A percentile compares a stretch with the other conserved stretches of the same genome.
These are phyloP conservation scores for Fereydounia khargensis DNA, from an alignment of 1,284 basidiomycete species.

Conservation along the genomic window DNA sequence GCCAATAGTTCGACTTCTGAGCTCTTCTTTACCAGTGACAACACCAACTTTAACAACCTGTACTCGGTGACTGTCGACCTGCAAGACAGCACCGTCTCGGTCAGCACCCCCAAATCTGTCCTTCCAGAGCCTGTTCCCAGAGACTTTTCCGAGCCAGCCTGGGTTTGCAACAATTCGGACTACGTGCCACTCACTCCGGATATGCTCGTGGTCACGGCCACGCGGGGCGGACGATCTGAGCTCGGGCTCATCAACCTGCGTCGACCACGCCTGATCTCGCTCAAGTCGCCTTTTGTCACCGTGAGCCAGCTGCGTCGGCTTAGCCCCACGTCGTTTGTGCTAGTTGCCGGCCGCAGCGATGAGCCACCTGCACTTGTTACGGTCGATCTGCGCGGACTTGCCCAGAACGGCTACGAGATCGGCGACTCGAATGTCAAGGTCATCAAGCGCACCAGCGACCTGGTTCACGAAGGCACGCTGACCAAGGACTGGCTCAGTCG, in stretches of 20 bases:
- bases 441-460: slow-evolving; percentile 24
- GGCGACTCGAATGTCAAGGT: slow-evolving; percentile 10
- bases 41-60: slow-evolving; percentile 70
- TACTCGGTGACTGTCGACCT: slow-evolving; percentile 60
- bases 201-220: slow-evolving; percentile 23
- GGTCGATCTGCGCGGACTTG: slow-evolving; percentile 19
- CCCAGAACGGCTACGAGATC: slow-evolving; percentile 5
- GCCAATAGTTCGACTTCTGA: slow-evolving; percentile 57
- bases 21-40: slow-evolving; percentile 70
- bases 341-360: slow-evolving; percentile 15
- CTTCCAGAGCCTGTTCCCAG: slow-evolving; percentile 61
- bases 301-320: slow-evolving; percentile 20
- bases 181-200: slow-evolving; percentile 28
- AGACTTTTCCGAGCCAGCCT: slow-evolving; percentile 67
- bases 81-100: slow-evolving; percentile 24
- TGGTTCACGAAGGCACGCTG: slow-evolving; percentile 22
- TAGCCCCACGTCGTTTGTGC: slow-evolving; percentile 16
- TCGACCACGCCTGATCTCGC: slow-evolving; percentile 13
- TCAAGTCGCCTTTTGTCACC: slow-evolving; percentile 22
- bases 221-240: slow-evolving; percentile 10
- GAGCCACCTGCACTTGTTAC: slow-evolving; percentile 23
- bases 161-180: slow-evolving; percentile 61
- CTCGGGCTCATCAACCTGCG: slow-evolving; percentile 32
- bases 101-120: slow-evolving; percentile 40
- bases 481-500: slow-evolving; percentile 19